Evolutionary conservation across 352 stramenopile genomes (phyloP), one percentile per base, ranked within the genome.

Genomic region (Elongisporangium senticosum): DNA sequence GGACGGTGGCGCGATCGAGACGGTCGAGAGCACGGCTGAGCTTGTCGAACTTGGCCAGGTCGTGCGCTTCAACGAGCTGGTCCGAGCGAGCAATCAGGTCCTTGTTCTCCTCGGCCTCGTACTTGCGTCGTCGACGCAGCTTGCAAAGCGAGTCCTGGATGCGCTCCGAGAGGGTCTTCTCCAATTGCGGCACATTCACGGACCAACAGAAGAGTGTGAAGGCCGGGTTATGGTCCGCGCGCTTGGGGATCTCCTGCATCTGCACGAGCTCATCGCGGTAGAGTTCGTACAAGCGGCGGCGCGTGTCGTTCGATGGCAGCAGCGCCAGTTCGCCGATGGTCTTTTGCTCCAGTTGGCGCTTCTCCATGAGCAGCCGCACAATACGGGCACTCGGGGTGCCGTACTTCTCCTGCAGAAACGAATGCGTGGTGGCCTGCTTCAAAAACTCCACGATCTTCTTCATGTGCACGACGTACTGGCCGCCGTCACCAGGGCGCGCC

Each of bases 391-490:
- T 96, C 37, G 72, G 71, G 17, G 87, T 76, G 59, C 86, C 86
- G 57, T 80, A 93, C 63, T 87, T 90, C 37, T 96, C 86, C 40
- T 87, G 71, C 1, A 96, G 63, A 58, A 91, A 96, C 54, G 84
- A 71, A 62, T 93, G 86, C 4, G 83, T 83, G 28, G 84, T 93
- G 59, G 75, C 86, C 43, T 90, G 86, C 49, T 79, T 69, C 24
- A 96, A 56, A 54, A 90, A 92, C 47, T 78, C 68, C 20, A 93
- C 69, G 56, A 96, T 93, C 70, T 96, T 96, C 60, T 90, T 77
- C 83, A 96, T 93, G 65, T 96, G 86, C 26, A 96, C 84, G 21
- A 90, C 84, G 59, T 94, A 96, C 60, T 91, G 84, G n/a, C 86
- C 86, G 19, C 86, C 86, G 47, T 96, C 86, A 39, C 81, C 78